These are phyloP conservation scores for Vickermania spadyakhi DNA, from an alignment of 208 protist genomes.

Conservation along the genomic window DNA sequence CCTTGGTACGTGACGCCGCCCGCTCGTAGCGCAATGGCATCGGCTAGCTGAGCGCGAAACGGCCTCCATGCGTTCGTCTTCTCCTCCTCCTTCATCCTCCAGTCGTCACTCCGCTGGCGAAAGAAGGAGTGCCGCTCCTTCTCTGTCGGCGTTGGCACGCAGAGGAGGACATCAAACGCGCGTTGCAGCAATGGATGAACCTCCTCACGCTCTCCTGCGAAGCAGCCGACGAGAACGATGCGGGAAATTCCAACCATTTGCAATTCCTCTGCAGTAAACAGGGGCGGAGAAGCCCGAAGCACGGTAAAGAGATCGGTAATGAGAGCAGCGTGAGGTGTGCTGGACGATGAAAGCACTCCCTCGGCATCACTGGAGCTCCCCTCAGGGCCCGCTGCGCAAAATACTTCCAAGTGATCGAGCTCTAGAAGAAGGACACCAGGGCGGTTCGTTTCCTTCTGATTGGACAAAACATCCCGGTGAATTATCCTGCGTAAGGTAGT, in stretches of 20 bases:
- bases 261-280: slow-evolving; percentile 21
- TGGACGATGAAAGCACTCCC: background rate
- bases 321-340: slow-evolving; percentile 20
- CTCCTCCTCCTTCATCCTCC: too few relatives aligned
- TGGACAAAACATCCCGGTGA: background rate
- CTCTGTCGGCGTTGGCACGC: slow-evolving; percentile 48
- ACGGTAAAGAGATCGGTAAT: slow-evolving; percentile 49
- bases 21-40: slow-evolving; percentile 38
- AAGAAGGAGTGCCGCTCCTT: slow-evolving; percentile 41
- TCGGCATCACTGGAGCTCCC: background rate
- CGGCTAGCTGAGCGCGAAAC: slow-evolving; percentile 9
- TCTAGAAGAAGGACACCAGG: slow-evolving; percentile 19
- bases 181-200: slow-evolving; percentile 30
- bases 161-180: slow-evolving; percentile 31
- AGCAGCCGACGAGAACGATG: slow-evolving; percentile 31
- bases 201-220: slow-evolving; percentile 31
- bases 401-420: slow-evolving; percentile 63
- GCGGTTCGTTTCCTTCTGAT: background rate
- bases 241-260: slow-evolving; percentile 11
- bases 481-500: background rate
- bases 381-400: slow-evolving; percentile 12
- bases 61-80: background rate
- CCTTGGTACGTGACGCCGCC: slow-evolving; percentile 64
- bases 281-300: slow-evolving; percentile 23
- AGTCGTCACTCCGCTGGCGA: background rate